Conservation (phyloP, 768 basidiomycete genomes). For the Lepiota brunneoincarnata region DNA sequence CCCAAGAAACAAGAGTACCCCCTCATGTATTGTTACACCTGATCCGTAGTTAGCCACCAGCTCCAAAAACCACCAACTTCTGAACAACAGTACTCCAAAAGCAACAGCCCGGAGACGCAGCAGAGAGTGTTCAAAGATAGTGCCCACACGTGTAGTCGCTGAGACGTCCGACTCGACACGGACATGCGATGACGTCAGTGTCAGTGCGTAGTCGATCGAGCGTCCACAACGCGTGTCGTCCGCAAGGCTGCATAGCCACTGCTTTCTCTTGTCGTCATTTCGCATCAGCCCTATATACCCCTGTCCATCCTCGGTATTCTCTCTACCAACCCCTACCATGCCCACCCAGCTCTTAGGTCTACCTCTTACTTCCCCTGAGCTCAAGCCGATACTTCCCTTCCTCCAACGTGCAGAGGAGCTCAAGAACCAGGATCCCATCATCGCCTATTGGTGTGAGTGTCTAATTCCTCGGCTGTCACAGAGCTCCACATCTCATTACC, state of each 20-base stretch:
- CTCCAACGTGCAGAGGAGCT: slow-evolving; percentile 91
- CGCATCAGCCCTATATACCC: slow-evolving; percentile 1
- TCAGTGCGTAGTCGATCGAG: not conserved
- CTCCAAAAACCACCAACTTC: no score
- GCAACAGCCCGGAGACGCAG: no score
- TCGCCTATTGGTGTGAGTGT: slow-evolving; percentile 96
- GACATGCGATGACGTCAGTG: slow-evolving; percentile 8
- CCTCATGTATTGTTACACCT: no score
- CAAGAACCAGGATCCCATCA: slow-evolving; percentile 74
- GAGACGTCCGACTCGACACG: no score
- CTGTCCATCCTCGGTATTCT: not conserved
- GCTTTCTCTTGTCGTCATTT: not conserved
- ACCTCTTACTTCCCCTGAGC: slow-evolving; percentile 55
- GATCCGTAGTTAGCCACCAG: no score
- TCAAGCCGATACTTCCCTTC: slow-evolving; percentile 73
- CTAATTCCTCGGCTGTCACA: not conserved
- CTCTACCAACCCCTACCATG: slow-evolving; percentile 21
- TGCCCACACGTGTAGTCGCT: no score
- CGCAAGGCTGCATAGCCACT: slow-evolving; percentile 15
- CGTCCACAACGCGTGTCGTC: slow-evolving; percentile 11
- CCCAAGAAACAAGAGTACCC: no score
- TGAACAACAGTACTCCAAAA: no score
- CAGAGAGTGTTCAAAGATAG: no score
- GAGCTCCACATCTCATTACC: slow-evolving; percentile 4
- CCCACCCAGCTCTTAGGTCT: slow-evolving; percentile 44